Evolutionary conservation across 2,329 filamentous ascomycete species (phyloP).

Genomic region (Aspergillus aculeatus): DNA sequence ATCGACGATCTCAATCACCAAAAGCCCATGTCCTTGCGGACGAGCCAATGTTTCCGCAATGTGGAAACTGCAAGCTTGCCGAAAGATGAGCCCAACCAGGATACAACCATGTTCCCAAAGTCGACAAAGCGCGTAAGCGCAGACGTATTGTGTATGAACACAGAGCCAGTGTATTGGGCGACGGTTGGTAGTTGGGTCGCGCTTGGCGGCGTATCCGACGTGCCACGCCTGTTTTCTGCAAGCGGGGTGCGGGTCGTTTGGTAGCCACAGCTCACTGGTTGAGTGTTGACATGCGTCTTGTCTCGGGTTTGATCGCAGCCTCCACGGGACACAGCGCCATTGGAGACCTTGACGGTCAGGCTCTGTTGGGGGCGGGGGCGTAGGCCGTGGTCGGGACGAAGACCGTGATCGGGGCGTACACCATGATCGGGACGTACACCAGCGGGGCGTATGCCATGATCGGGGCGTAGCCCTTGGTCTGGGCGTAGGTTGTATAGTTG

Average conservation of each 20-base stretch:
- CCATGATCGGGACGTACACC: too few species aligned
- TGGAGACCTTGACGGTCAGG: not conserved
- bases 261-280: not conserved
- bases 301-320: not conserved
- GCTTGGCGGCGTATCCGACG: not conserved
- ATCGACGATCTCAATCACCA: slow-evolving; percentile 6
- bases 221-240: not conserved
- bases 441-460: not conserved
- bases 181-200: not conserved
- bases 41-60: slow-evolving; percentile 15
- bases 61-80: slow-evolving; percentile 18
- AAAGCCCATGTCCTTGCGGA: slow-evolving; percentile 20
- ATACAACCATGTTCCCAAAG: slow-evolving; percentile 9
- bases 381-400: not conserved
- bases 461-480: not conserved
- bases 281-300: not conserved
- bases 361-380: not conserved
- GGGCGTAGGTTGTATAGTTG: not conserved
- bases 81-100: slow-evolving; percentile 15
- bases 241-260: not conserved
- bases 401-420: too few species aligned
- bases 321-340: not conserved
- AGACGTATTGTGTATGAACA: not conserved
- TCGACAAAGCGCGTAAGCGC: slow-evolving; percentile 14
- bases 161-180: not conserved